Base-by-base conservation (phyloP, 345 rosid genomes). In the Aquilaria sinensis region DNA sequence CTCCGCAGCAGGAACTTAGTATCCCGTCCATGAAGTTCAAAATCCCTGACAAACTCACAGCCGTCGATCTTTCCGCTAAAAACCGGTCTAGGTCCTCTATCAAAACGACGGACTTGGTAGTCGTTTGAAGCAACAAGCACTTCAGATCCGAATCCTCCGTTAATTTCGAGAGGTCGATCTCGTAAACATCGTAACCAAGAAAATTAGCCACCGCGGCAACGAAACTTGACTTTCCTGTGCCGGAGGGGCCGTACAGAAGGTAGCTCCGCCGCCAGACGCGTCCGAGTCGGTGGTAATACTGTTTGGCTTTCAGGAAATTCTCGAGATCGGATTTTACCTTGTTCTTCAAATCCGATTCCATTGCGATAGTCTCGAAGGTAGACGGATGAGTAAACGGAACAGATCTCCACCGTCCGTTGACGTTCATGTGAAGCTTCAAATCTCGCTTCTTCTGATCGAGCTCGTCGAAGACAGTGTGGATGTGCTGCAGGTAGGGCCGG, bases 401-500 rank as follows among this genome's bases (percentile, higher is more conserved):
- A 15, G 87, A 91, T 80, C 83, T 83, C 99, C 99, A 95, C 74
- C 86, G 76, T 59, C 77, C 71, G 14, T 64, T 72, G 31, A 73
- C 63, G 75, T 95, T 91, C 65, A 89, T 75, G 77, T 74, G 71
- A 5, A 95, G 85, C 77, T 74, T 83, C 62, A 79, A 60, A 51
- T 82, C 89, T 32, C 65, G 72, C 56, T 72, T 81, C 57, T 75
- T 81, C 70, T 83, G 83, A 5, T 88, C 86, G 14, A 85, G 60
- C 70, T 95, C 99, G 31, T 84, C 96, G 10, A 84, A 80, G 1
- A 89, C 85, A 0, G 87, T 73, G 70, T 85, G 96, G 60, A 94
- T 88, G 70, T 94, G 96, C 41, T 91, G 95, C 31, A 94, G 91
- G 71, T 94, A 94, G 2, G 97, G 80, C 6, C 85, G 81, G 54